Percentiles rank a stretch among this genome's conserved stretches.
These are phyloP conservation scores for Apiospora aurea DNA, from an alignment of 2,329 filamentous ascomycete genomes.

Conservation along the genomic window DNA sequence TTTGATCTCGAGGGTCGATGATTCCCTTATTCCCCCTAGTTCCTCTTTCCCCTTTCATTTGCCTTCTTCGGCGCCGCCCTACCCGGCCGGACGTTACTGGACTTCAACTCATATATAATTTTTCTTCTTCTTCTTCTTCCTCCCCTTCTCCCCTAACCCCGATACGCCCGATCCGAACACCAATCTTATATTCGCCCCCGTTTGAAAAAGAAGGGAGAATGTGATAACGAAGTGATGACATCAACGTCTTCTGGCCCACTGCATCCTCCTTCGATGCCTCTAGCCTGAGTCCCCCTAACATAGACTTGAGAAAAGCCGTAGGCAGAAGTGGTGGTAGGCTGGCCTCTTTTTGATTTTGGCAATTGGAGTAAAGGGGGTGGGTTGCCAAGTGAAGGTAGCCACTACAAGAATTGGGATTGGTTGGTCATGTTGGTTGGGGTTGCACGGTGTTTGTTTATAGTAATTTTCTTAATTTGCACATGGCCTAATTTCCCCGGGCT, in stretches of 20 bases:
- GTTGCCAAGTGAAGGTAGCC: not conserved
- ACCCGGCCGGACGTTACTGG: not conserved
- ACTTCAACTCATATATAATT: not conserved
- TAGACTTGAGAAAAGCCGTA: not conserved
- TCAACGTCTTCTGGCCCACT: not conserved
- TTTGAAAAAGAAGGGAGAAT: not conserved
- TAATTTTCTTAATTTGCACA: conserved; percentile 7
- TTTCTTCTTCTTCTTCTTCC: not conserved
- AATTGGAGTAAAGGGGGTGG: not conserved
- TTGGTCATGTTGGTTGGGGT: not conserved
- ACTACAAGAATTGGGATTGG: not conserved
- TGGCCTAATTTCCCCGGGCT: not conserved
- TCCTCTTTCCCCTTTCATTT: not conserved
- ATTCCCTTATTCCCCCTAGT: too few relatives aligned
- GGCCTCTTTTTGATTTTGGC: not conserved
- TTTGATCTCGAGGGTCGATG: not conserved
- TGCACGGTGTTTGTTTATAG: conserved; percentile 14
- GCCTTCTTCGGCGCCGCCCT: not conserved
- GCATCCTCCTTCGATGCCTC: not conserved
- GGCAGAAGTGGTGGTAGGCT: not conserved
- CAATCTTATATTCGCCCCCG: not conserved
- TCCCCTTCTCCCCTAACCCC: not conserved
- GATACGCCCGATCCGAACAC: not conserved
- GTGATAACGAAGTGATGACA: not conserved
- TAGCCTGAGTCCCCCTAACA: not conserved